Conservation (phyloP, 1,284 basidiomycete species). For the Heterobasidion occidentale region DNA sequence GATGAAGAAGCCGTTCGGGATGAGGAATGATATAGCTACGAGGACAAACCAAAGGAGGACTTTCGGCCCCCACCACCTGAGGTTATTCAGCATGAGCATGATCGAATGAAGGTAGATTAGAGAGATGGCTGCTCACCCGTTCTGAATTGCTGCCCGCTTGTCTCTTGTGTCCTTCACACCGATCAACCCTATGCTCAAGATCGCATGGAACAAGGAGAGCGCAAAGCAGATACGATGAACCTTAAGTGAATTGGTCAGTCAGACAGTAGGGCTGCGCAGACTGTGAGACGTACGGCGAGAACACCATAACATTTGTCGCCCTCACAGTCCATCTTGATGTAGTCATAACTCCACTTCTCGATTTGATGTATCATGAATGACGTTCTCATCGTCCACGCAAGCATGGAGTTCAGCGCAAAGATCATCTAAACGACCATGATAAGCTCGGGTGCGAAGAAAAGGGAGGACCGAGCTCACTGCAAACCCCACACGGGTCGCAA, state of each 20-base stretch:
- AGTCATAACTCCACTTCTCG: slow-evolving; percentile 91
- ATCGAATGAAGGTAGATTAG: neutral
- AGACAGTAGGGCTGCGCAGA: neutral
- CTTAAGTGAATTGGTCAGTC: slow-evolving; percentile 26
- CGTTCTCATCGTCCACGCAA: slow-evolving; percentile 95
- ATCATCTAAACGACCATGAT: slow-evolving; percentile 58
- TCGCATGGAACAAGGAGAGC: slow-evolving; percentile 81
- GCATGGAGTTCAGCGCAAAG: slow-evolving; percentile 91
- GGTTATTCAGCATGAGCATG: neutral
- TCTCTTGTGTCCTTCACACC: slow-evolving; percentile 87
- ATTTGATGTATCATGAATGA: slow-evolving; percentile 83
- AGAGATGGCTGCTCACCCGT: slow-evolving; percentile 55
- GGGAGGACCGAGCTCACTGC: slow-evolving; percentile 46
- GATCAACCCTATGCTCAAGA: slow-evolving; percentile 75
- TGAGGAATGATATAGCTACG: slow-evolving; percentile 80
- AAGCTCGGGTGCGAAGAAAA: neutral
- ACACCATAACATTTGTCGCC: slow-evolving; percentile 95
- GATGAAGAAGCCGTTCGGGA: slow-evolving; percentile 92
- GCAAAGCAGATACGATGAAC: slow-evolving; percentile 98
- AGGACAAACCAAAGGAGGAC: slow-evolving; percentile 80
- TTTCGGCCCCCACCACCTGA: slow-evolving; percentile 98
- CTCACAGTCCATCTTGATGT: slow-evolving; percentile 96
- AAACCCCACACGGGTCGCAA: slow-evolving; percentile 95
- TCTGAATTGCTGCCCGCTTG: slow-evolving; percentile 92
- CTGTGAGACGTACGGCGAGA: slow-evolving; percentile 64